Base-by-base conservation (phyloP, 2,329 filamentous ascomycete genomes). In the Byssochlamys sp. region DNA sequence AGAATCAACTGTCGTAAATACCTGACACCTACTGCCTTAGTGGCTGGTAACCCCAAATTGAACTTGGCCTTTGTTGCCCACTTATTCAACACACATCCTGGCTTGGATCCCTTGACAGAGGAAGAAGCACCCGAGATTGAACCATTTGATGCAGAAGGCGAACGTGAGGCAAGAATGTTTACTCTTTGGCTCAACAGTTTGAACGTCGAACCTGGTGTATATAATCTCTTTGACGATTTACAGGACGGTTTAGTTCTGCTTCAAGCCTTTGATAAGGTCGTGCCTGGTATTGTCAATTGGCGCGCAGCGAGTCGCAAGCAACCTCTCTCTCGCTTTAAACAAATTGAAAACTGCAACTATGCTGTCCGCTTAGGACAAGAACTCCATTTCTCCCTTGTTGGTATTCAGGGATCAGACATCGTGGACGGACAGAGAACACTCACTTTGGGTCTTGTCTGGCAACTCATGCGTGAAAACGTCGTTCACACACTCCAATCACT, bases 21-120 rank as follows among this genome's bases (percentile, higher is more conserved):
- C 79, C 73, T 99, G 67, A 95, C 91, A 0, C 91, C 94, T 1
- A 89, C 86, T 50, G 96, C 94, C 0, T 84, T 99, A 25, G 91
- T 97, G 56, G 91, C 94, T 57, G 94, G 94, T 69, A 99, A 99
- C 75, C 91, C 94, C 35, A 97, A 96, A 78, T 88, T 99, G 63
- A 99, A 99, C 74, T 84, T 99, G 60, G 94, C 94, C 10, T 99
- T 99, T 66, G 91, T 99, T 54, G 94, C 94, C 67, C 97, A 99
- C 72, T 77, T 99, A 60, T 99, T 99, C 85, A 99, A 99, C 78
- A 99, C 87, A 39, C 91, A 96, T 70, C 94, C 94, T 24, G 89
- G 89, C 56, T 84, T 99, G 55, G 94, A 97, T 65, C 91, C 94
- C 25, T 96, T 99, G 66, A 97, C 94, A 1, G 94, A 99, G 72